Percentiles rank a stretch among this genome's conserved stretches.
These are phyloP conservation scores for Thamnidium elegans DNA, from an alignment of 192 early-diverging fungal genomes.

Conservation along the genomic window DNA sequence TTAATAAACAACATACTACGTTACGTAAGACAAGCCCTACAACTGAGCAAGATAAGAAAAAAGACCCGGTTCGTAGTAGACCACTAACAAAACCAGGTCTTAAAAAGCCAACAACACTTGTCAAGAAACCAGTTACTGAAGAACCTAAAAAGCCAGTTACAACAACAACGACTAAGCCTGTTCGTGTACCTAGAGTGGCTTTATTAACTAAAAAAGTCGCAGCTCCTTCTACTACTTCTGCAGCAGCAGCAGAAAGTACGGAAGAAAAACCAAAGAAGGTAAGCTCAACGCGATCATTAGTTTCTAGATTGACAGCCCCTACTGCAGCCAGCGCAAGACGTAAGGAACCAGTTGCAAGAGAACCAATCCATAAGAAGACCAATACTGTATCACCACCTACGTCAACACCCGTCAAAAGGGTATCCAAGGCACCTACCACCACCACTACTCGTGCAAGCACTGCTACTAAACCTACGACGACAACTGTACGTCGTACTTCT, in stretches of 20 bases:
- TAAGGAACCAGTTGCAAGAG: background rate
- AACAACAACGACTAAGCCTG: background rate
- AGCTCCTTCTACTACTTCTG: no score
- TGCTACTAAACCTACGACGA: background rate
- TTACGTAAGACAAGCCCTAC: constrained; percentile 10
- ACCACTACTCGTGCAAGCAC: background rate
- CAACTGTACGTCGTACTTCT: constrained; percentile 1
- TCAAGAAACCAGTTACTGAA: background rate
- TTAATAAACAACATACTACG: background rate
- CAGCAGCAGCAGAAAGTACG: background rate
- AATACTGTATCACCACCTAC: constrained; percentile 6
- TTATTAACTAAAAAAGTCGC: constrained; percentile 4
- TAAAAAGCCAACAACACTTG: no score
- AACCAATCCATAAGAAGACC: background rate
- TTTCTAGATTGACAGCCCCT: constrained; percentile 23
- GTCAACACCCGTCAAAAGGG: constrained; percentile 3
- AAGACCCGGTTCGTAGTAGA: background rate
- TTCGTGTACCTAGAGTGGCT: constrained; percentile 26
- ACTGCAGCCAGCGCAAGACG: constrained; percentile 23
- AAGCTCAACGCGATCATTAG: background rate
- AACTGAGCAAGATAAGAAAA: background rate
- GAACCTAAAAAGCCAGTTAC: background rate
- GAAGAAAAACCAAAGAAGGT: background rate
- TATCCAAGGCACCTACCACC: background rate
- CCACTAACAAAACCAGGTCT: no score